These are phyloP conservation scores for Crucihimalaya himalaica DNA, from an alignment of 345 rosid genomes.

Conservation along the genomic window DNA sequence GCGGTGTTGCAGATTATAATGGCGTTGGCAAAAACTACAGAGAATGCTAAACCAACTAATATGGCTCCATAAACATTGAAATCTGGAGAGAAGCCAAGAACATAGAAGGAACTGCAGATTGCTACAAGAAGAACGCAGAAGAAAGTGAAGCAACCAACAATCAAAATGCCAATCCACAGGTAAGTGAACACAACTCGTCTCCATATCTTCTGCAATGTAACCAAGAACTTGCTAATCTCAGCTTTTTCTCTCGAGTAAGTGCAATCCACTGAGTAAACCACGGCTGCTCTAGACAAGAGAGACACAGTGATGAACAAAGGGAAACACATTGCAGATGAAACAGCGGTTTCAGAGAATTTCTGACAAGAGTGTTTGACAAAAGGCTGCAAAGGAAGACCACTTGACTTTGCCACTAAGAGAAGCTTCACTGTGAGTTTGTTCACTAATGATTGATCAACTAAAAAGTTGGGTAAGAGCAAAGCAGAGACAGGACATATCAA, in stretches of 20 bases:
- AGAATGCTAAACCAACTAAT: slow-evolving; percentile 65
- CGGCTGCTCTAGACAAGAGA: slow-evolving; percentile 64
- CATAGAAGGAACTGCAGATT: slow-evolving; percentile 54
- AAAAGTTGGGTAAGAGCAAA: slow-evolving; percentile 58
- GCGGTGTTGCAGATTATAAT: slow-evolving; percentile 71
- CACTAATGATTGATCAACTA: slow-evolving; percentile 63
- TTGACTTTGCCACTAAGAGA: slow-evolving; percentile 68
- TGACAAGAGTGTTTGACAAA: slow-evolving; percentile 67
- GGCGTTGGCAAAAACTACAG: slow-evolving; percentile 75
- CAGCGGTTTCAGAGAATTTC: slow-evolving; percentile 62
- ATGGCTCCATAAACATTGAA: slow-evolving; percentile 55
- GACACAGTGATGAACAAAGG: slow-evolving; percentile 69
- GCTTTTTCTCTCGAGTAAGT: slow-evolving; percentile 64
- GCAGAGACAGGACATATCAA: slow-evolving; percentile 83
- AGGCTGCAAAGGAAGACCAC: slow-evolving; percentile 74
- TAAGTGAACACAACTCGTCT: slow-evolving; percentile 62
- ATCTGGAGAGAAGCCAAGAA: slow-evolving; percentile 58
- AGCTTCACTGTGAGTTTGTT: slow-evolving; percentile 60
- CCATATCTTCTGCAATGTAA: slow-evolving; percentile 56
- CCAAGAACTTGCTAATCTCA: slow-evolving; percentile 53
- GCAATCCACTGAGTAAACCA: slow-evolving; percentile 73
- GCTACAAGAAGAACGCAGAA: slow-evolving; percentile 66
- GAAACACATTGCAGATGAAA: slow-evolving; percentile 70
- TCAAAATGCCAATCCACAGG: slow-evolving; percentile 63
- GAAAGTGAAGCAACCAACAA: slow-evolving; percentile 60